phyloP scores from a whole-genome alignment of 371 early-diverging fungal species.

The Circinella umbellata region DNA sequence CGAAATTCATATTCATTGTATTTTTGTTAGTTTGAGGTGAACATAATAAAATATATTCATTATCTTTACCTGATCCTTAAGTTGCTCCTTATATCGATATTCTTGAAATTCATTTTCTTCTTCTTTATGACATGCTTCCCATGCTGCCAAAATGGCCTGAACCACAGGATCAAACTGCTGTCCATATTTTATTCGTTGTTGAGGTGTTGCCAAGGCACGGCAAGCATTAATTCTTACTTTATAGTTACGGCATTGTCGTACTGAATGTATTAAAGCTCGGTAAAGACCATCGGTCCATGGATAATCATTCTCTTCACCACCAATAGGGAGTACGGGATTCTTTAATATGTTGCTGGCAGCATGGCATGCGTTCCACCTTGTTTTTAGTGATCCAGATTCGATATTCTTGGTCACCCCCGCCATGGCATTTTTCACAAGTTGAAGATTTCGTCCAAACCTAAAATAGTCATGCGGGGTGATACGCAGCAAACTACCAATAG shows the following conservation, averaged over 20 bases:
- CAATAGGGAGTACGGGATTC: constrained; percentile 67
- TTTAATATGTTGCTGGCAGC: constrained; percentile 70
- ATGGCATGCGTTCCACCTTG: constrained; percentile 87
- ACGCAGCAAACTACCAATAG: constrained; percentile 71
- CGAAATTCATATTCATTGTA: background rate
- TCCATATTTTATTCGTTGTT: constrained; percentile 53
- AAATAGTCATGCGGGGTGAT: constrained; percentile 59
- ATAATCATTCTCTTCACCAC: constrained; percentile 31
- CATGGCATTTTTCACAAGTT: constrained; percentile 60
- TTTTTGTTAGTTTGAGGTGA: background rate
- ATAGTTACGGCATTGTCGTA: constrained; percentile 71
- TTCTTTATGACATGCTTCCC: constrained; percentile 37
- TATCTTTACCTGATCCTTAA: constrained; percentile 53
- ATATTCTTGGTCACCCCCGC: constrained; percentile 68
- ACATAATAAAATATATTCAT: background rate
- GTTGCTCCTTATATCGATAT: constrained; percentile 62
- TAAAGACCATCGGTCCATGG: constrained; percentile 65
- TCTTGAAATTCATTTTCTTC: constrained; percentile 58
- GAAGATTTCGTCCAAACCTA: constrained; percentile 49
- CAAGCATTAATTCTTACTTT: constrained; percentile 85
- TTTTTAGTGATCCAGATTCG: constrained; percentile 67
- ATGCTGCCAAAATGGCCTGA: constrained; percentile 47
- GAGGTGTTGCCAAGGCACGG: constrained; percentile 63
- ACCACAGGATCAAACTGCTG: constrained; percentile 44
- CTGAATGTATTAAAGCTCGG: constrained; percentile 56